Evolutionary conservation across 1,284 basidiomycete species (phyloP).

Genomic region (Afroboletus lepidellus): DNA sequence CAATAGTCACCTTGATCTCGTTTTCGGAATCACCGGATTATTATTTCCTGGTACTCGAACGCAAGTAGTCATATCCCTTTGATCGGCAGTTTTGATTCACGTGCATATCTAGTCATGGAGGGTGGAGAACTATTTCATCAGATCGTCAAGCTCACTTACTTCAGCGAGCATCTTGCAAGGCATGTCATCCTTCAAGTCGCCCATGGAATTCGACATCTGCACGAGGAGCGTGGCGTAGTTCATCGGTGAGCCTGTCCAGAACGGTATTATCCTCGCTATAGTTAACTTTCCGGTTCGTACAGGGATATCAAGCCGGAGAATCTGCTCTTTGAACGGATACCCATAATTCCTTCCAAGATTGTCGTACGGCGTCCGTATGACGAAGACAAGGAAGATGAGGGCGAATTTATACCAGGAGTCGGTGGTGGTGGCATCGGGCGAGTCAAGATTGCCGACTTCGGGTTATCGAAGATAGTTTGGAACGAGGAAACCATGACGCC

Average conservation of each 20-base stretch:
- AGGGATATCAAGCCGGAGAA: slow-evolving; percentile 98
- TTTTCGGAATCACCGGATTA: slow-evolving; percentile 92
- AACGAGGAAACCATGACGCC: slow-evolving; percentile 99
- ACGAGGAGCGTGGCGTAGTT: slow-evolving; percentile 97
- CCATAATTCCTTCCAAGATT: slow-evolving; percentile 85
- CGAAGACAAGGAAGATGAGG: slow-evolving; percentile 98
- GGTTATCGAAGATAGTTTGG: slow-evolving; percentile 98
- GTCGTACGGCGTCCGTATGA: slow-evolving; percentile 86
- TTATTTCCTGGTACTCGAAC: slow-evolving; percentile 93
- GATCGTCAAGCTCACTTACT: slow-evolving; percentile 99
- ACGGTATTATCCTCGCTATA: background rate
- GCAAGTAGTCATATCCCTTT: slow-evolving; percentile 44
- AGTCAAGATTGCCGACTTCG: slow-evolving; percentile 99
- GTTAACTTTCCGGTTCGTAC: background rate
- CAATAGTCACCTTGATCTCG: slow-evolving; percentile 85
- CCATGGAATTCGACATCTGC: slow-evolving; percentile 91
- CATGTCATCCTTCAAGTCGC: slow-evolving; percentile 99
- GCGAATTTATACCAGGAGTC: slow-evolving; percentile 87
- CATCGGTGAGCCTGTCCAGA: slow-evolving; percentile 55
- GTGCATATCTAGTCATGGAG: slow-evolving; percentile 71
- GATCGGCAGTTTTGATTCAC: slow-evolving; percentile 13
- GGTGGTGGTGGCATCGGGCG: slow-evolving; percentile 97
- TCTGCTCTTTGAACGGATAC: slow-evolving; percentile 91
- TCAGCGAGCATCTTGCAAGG: slow-evolving; percentile 91
- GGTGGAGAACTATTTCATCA: slow-evolving; percentile 99